These are phyloP conservation scores for Rhododendron griersonianum DNA, from an alignment of 148 eudicot genomes.

Conservation along the genomic window DNA sequence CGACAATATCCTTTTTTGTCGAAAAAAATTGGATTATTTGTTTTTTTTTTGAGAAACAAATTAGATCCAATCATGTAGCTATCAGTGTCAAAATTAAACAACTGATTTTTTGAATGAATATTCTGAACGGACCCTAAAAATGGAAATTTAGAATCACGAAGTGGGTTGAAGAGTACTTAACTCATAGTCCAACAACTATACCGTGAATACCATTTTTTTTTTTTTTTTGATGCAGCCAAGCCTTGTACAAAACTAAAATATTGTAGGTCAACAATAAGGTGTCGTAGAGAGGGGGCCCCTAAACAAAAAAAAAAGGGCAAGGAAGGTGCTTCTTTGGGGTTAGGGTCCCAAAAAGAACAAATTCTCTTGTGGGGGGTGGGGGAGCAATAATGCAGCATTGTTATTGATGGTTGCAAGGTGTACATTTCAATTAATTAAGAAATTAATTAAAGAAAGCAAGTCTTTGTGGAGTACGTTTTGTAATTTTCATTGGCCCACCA, in stretches of 20 bases:
- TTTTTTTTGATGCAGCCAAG: background rate
- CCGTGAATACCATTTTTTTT: background rate
- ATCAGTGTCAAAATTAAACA: background rate
- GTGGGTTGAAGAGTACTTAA: background rate
- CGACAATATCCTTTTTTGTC: background rate
- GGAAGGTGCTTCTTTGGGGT: constrained; percentile 9
- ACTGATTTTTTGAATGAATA: background rate
- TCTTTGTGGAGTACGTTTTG: constrained; percentile 42
- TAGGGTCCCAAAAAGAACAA: constrained; percentile 18
- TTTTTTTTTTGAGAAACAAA: background rate
- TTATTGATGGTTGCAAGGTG: constrained; percentile 42
- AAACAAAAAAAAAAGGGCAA: background rate
- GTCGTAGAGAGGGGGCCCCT: background rate
- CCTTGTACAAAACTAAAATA: background rate
- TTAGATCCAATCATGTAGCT: background rate
- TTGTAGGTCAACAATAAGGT: background rate
- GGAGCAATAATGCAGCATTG: constrained; percentile 43
- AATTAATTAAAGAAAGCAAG: constrained; percentile 21
- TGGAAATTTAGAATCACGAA: background rate
- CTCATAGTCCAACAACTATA: background rate
- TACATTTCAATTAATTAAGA: constrained; percentile 29
- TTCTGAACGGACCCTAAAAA: background rate
- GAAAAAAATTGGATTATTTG: background rate
- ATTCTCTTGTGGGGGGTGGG: background rate
- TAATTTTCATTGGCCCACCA: constrained; percentile 37